Evolutionary conservation across 1,284 basidiomycete species (phyloP).

Genomic region (Tetrapyrgos nigripes): DNA sequence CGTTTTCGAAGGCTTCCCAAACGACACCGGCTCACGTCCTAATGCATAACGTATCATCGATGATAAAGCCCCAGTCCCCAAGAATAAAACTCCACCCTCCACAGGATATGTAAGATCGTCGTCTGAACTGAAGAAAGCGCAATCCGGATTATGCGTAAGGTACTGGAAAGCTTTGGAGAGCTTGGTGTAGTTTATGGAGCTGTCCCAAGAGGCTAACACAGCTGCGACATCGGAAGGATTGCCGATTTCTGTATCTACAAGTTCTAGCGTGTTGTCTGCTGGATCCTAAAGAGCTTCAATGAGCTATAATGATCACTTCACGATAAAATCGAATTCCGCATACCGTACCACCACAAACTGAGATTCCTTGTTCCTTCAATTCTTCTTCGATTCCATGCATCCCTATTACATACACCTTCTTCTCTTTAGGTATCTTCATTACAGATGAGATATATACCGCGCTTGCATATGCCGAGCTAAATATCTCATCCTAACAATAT

Average conservation of each 20-base stretch:
- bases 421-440: constrained; percentile 87
- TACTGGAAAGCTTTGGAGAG: constrained; percentile 94
- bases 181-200: constrained; percentile 89
- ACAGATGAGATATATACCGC: constrained; percentile 94
- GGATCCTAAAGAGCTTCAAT: constrained; percentile 64
- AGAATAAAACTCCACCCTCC: constrained; percentile 75
- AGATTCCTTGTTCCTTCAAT: constrained; percentile 82
- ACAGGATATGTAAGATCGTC: constrained; percentile 91
- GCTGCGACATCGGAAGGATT: constrained; percentile 83
- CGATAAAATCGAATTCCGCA: constrained; percentile 27
- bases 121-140: constrained; percentile 93
- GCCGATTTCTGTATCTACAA: constrained; percentile 73
- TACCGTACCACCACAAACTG: constrained; percentile 88
- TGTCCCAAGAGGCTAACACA: constrained; percentile 90
- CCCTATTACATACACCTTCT: constrained; percentile 97
- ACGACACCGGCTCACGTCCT: constrained; percentile 75
- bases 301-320: not conserved
- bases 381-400: constrained; percentile 95
- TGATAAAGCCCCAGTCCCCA: constrained; percentile 86
- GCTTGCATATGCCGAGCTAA: constrained; percentile 93
- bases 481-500: constrained; percentile 95
- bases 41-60: constrained; percentile 83
- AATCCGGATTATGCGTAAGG: constrained; percentile 78
- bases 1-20: constrained; percentile 91
- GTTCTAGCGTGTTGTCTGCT: constrained; percentile 78